A percentile compares a stretch with the other conserved stretches of the same genome.
These are phyloP conservation scores for Pseudophaeomoniella oleicola DNA, from an alignment of 2,329 filamentous ascomycete species.

Conservation along the genomic window DNA sequence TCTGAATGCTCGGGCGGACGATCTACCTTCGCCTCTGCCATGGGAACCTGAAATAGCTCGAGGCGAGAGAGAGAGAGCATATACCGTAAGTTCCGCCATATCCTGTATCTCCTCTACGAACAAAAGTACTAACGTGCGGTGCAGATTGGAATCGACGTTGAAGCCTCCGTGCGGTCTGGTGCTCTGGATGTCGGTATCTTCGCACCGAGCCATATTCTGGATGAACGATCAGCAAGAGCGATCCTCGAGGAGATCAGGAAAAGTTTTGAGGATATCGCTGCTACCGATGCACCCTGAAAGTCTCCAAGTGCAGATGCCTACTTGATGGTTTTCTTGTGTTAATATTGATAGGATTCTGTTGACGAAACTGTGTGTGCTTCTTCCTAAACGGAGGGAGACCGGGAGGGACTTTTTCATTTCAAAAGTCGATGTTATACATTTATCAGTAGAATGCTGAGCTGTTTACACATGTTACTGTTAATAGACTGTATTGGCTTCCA, in stretches of 20 bases:
- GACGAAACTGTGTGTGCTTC: too few relatives aligned
- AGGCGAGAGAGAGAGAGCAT: not conserved
- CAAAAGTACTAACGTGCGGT: not conserved
- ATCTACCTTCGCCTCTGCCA: slow-evolving; percentile 7
- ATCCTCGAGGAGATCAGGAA: not conserved
- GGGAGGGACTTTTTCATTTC: too few relatives aligned
- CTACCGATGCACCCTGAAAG: too few relatives aligned
- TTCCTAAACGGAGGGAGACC: too few relatives aligned
- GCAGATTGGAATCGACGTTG: not conserved
- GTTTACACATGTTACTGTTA: too few relatives aligned
- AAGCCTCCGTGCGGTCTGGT: not conserved
- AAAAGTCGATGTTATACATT: too few relatives aligned
- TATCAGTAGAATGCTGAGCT: too few relatives aligned
- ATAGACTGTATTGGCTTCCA: too few relatives aligned
- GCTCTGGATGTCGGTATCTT: not conserved
- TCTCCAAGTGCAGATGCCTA: too few relatives aligned
- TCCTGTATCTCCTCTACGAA: not conserved
- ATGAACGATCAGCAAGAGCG: not conserved
- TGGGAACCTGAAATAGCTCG: not conserved
- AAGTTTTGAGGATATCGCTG: not conserved
- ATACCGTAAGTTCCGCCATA: not conserved
- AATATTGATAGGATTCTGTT: too few relatives aligned
- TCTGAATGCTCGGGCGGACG: not conserved
- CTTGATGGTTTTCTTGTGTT: too few relatives aligned
- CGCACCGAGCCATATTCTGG: not conserved